A percentile compares a stretch with the other conserved stretches of the same genome.
Evolutionary conservation across 2,329 filamentous ascomycete species (phyloP).

Genomic region (Colletotrichum noveboracense): DNA sequence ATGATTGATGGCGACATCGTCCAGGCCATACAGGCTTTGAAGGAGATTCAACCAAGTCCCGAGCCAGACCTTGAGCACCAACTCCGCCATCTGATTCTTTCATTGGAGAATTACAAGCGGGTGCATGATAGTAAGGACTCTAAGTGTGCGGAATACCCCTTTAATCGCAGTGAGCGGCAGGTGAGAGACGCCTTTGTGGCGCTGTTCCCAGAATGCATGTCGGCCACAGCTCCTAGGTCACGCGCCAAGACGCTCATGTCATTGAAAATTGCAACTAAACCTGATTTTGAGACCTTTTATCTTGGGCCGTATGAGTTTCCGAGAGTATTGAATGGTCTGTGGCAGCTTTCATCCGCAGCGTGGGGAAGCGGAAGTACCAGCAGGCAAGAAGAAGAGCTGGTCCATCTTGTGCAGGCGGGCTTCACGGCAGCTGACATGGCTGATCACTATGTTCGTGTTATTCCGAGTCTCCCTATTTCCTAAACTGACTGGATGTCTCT

Average conservation of each 20-base stretch:
- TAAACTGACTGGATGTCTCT: background rate
- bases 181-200: constrained; percentile 30
- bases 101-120: background rate
- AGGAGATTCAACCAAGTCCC: constrained; percentile 30
- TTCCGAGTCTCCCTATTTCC: background rate
- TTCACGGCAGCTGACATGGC: constrained; percentile 38
- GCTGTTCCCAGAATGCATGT: constrained; percentile 26
- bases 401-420: constrained; percentile 27
- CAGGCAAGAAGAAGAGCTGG: constrained; percentile 30
- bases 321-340: constrained; percentile 33
- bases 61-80: constrained; percentile 23
- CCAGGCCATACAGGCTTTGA: constrained; percentile 41
- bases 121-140: background rate
- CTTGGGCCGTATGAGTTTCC: constrained; percentile 26
- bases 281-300: constrained; percentile 25
- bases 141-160: constrained; percentile 1
- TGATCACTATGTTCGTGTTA: constrained; percentile 36
- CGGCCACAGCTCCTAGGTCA: background rate
- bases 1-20: constrained; percentile 38
- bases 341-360: constrained; percentile 35
- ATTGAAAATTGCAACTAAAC: background rate
- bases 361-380: constrained; percentile 28
- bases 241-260: background rate
- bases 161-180: constrained; percentile 31
- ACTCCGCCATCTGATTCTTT: constrained; percentile 25